Evolutionary conservation across 495 filamentous ascomycete genomes (phyloP), one percentile per base, ranked within the genome.

Genomic region (Zalerion maritima): DNA sequence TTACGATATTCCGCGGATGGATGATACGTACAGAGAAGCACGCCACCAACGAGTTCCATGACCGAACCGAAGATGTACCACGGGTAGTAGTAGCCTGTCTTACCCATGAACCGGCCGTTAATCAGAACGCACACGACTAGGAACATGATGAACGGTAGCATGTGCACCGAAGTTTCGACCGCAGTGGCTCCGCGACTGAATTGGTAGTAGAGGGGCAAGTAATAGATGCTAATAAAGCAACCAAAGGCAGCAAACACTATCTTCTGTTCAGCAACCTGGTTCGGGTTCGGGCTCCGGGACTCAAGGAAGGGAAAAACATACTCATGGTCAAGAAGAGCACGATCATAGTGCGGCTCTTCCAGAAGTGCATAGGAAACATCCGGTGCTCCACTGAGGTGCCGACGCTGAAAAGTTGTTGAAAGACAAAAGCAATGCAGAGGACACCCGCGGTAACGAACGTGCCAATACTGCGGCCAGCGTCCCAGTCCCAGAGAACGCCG

Each of bases 21-120:
- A n/a, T n/a, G 4, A 44, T 11, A 18, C 24, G 11, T n/a, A 53
- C 29, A 23, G 41, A 53, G 4, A 47, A 46, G 21, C 38, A 37
- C 57, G 9, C 54, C 54, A 3, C 69, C 69, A n/a, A 60, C 47
- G 3, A 71, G 15, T 6, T 55, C 38, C 8, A 73, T 33, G 6
- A 48, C 35, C 3, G 61, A 62, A 4, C 64, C 69, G 3, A 54
- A 22, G 4, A 68, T 29, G 38, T 69, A 79, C 62, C 69, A 77
- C 0, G 64, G 62, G 46, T 62, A 61, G 40, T 78, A 77, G 27
- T 55, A 60, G 1, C 59, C 55, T 1, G 43, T 38, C n/a, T 51
- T 55, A 0, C 55, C 46, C 38, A 78, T 57, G 4, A 69, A 21
- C 1, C 34, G 51, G 18, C 74, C 71, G 35, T 66, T 36, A 3